These are phyloP conservation scores for Coemansia javaensis DNA, from an alignment of 192 early-diverging fungal species.

Conservation along the genomic window DNA sequence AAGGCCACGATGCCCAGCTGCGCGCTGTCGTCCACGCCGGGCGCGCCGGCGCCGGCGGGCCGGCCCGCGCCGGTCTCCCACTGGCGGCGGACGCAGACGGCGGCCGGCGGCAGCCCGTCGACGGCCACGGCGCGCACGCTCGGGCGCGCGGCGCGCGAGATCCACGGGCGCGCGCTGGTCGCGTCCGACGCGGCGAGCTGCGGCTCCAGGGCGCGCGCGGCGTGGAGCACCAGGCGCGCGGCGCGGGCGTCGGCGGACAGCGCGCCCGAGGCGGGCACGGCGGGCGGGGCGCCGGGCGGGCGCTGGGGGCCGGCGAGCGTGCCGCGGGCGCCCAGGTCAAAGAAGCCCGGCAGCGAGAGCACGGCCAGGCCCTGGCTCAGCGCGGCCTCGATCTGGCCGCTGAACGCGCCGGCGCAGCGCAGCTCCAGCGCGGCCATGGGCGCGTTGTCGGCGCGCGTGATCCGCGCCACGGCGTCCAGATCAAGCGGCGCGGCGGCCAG, in stretches of 20 bases:
- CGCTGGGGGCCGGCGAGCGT: conserved; percentile 22
- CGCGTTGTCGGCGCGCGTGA: conserved; percentile 25
- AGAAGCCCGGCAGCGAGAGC: conserved; percentile 31
- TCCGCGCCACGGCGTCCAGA: conserved; percentile 11
- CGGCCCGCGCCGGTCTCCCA: conserved; percentile 14
- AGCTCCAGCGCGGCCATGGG: conserved; percentile 44
- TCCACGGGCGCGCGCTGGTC: conserved; percentile 37
- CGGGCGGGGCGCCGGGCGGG: neutral
- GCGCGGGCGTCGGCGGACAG: conserved; percentile 26
- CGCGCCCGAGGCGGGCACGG: conserved; percentile 19
- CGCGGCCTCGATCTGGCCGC: conserved; percentile 39
- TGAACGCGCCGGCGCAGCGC: conserved; percentile 1
- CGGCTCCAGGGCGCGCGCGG: conserved; percentile 31
- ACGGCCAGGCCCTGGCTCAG: conserved; percentile 45
- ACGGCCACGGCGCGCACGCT: conserved; percentile 26
- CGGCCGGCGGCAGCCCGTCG: conserved; percentile 2
- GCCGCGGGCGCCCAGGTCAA: conserved; percentile 13
- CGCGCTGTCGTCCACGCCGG: neutral
- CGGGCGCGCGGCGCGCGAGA: conserved; percentile 19
- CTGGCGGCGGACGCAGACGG: conserved; percentile 33
- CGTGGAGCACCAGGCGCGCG: conserved; percentile 18
- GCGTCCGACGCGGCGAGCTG: conserved; percentile 28
- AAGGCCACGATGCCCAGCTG: conserved; percentile 20
- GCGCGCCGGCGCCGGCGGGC: neutral
- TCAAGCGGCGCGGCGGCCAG: conserved; percentile 17